Percentiles rank a stretch among this genome's conserved stretches.
Evolutionary conservation across 129 eudicot genomes (phyloP).

Genomic region (Chrysanthemum makinoi): DNA sequence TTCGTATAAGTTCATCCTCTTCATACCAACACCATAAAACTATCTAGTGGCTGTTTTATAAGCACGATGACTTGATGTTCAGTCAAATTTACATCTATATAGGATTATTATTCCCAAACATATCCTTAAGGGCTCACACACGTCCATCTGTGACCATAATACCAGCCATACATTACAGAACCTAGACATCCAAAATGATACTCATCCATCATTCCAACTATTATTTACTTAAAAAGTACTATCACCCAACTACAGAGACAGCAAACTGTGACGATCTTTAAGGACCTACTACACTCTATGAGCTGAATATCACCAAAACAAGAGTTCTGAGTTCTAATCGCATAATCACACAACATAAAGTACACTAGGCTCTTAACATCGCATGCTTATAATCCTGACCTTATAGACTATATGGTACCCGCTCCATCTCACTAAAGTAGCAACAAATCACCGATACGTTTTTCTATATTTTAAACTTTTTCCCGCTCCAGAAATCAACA

Average conservation of each 20-base stretch:
- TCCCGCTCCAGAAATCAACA: neutral
- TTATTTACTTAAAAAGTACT: too few species aligned
- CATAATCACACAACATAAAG: too few species aligned
- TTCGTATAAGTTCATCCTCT: neutral
- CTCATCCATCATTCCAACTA: too few species aligned
- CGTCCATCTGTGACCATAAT: neutral
- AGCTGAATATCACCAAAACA: too few species aligned
- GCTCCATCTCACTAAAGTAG: too few species aligned
- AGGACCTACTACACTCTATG: too few species aligned
- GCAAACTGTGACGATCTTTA: too few species aligned
- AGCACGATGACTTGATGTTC: neutral
- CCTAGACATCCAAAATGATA: neutral
- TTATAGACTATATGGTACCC: too few species aligned
- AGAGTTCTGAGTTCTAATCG: too few species aligned
- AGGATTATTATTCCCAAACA: neutral
- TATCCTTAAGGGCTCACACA: neutral
- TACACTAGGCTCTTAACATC: neutral
- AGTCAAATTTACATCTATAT: neutral
- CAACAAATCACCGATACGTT: too few species aligned
- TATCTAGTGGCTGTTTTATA: too few species aligned
- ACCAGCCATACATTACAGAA: neutral
- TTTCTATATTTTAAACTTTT: neutral
- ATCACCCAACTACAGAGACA: too few species aligned
- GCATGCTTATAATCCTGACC: neutral
- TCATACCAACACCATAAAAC: neutral